Evolutionary conservation across 192 early-diverging fungal species (phyloP).

Genomic region (Spizellomyces sp.): DNA sequence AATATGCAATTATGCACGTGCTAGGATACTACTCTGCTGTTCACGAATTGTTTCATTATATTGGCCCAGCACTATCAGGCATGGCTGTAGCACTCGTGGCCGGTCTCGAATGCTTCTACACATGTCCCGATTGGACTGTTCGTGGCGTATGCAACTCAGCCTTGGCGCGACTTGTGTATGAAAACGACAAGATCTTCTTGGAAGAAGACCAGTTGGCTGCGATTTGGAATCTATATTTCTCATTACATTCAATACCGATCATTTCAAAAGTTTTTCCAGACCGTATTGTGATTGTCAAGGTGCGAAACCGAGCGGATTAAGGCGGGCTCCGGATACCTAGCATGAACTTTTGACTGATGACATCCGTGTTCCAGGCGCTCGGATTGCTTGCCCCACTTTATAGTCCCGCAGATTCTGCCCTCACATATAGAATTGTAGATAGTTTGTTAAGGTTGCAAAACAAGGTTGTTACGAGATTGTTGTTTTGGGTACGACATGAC

Average conservation of each 20-base stretch:
- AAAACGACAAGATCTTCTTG: conserved; percentile 57
- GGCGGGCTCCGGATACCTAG: neutral
- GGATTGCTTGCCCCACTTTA: conserved; percentile 52
- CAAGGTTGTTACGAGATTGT: conserved; percentile 36
- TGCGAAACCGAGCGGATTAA: conserved; percentile 3
- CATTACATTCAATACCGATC: conserved; percentile 43
- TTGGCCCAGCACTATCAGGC: conserved; percentile 43
- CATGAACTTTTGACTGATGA: neutral
- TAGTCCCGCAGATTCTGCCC: conserved; percentile 39
- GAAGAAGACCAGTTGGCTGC: conserved; percentile 61
- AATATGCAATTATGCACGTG: neutral
- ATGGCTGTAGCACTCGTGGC: conserved; percentile 59
- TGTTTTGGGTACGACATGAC: neutral
- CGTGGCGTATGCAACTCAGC: conserved; percentile 58
- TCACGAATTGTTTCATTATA: conserved; percentile 51
- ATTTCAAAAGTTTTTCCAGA: conserved; percentile 56
- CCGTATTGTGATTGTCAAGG: conserved; percentile 57
- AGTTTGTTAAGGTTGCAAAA: conserved; percentile 44
- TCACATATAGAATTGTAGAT: conserved; percentile 43
- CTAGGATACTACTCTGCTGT: conserved; percentile 44
- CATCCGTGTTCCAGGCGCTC: conserved; percentile 40
- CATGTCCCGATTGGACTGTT: conserved; percentile 48
- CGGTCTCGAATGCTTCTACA: conserved; percentile 61
- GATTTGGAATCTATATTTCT: conserved; percentile 63
- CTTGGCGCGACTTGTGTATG: conserved; percentile 50